These are phyloP conservation scores for Scortechinia acanthostroma DNA, from an alignment of 2,329 filamentous ascomycete genomes.

Conservation along the genomic window DNA sequence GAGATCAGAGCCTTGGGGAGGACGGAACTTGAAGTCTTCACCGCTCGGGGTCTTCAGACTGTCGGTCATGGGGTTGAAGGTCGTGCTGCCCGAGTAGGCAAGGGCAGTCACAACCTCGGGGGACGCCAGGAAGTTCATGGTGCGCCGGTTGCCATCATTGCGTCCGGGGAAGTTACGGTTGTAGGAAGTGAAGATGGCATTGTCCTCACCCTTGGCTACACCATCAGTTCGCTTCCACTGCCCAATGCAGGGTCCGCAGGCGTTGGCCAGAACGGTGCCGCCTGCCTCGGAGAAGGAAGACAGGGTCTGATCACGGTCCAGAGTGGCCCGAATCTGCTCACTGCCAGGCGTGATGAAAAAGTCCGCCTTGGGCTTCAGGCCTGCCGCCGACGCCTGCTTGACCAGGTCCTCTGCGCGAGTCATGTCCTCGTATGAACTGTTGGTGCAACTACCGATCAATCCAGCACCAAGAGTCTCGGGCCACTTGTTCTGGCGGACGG, in stretches of 20 bases:
- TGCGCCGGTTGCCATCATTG: constrained; percentile 67
- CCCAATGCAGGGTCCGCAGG: constrained; percentile 64
- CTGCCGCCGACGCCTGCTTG: constrained; percentile 65
- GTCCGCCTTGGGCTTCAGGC: constrained; percentile 60
- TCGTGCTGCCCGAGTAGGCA: constrained; percentile 62
- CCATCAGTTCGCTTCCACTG: constrained; percentile 69
- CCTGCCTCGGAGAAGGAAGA: constrained; percentile 62
- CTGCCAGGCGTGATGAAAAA: constrained; percentile 74
- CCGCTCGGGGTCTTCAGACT: constrained; percentile 55
- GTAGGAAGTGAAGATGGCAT: constrained; percentile 71
- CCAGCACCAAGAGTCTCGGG: constrained; percentile 64
- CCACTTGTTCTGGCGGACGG: constrained; percentile 63
- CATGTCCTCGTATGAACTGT: constrained; percentile 74
- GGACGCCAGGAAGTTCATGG: constrained; percentile 75
- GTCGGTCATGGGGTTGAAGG: constrained; percentile 70
- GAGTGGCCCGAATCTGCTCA: constrained; percentile 68
- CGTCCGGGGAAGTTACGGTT: constrained; percentile 72
- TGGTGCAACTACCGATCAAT: constrained; percentile 71
- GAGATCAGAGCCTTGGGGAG: constrained; percentile 40
- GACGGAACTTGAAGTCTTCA: constrained; percentile 54
- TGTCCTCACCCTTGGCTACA: constrained; percentile 55
- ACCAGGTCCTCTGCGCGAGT: constrained; percentile 66
- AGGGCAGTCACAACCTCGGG: constrained; percentile 71
- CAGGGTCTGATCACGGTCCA: constrained; percentile 61
- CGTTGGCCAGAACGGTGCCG: constrained; percentile 65